A percentile compares a stretch with the other conserved stretches of the same genome.
Evolutionary conservation across 2,329 filamentous ascomycete genomes (phyloP).

Genomic region (Endothia cerciana): DNA sequence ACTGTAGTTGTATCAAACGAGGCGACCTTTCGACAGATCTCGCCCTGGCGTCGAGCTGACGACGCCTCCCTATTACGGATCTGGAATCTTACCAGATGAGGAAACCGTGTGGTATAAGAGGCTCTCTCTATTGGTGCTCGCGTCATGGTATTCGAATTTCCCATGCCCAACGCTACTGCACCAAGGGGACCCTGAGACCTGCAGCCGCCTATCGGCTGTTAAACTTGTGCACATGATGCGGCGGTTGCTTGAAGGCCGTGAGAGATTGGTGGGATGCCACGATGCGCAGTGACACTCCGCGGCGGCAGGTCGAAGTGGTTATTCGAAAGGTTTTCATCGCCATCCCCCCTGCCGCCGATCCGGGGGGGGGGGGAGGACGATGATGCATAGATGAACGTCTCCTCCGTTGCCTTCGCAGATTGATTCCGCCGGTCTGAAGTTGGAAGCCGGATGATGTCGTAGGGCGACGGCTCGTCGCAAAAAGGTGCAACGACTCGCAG

Average conservation of each 20-base stretch:
- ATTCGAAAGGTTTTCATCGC: neutral
- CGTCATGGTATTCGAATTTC: slow-evolving; percentile 7
- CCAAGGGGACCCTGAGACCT: slow-evolving; percentile 11
- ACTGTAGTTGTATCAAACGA: neutral
- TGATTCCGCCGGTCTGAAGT: slow-evolving; percentile 6
- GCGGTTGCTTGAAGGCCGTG: no score
- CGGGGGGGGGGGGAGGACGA: no score
- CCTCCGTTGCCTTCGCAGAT: neutral
- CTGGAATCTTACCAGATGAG: slow-evolving; percentile 19
- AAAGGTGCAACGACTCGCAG: neutral
- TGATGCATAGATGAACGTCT: neutral
- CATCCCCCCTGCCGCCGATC: no score
- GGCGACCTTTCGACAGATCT: slow-evolving; percentile 10
- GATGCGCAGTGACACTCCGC: neutral
- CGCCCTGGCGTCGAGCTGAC: slow-evolving; percentile 14
- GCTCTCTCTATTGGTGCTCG: slow-evolving; percentile 21
- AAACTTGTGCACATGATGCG: neutral
- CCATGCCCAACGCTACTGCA: slow-evolving; percentile 7
- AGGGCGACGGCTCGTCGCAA: neutral
- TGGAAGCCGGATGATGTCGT: slow-evolving; percentile 10
- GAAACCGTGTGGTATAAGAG: slow-evolving; percentile 16
- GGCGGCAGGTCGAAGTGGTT: neutral
- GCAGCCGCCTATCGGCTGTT: slow-evolving; percentile 9
- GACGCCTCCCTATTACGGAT: neutral
- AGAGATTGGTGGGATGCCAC: slow-evolving; percentile 2